Conservation (phyloP, 345 rosid genomes). For the Salix udensis region DNA sequence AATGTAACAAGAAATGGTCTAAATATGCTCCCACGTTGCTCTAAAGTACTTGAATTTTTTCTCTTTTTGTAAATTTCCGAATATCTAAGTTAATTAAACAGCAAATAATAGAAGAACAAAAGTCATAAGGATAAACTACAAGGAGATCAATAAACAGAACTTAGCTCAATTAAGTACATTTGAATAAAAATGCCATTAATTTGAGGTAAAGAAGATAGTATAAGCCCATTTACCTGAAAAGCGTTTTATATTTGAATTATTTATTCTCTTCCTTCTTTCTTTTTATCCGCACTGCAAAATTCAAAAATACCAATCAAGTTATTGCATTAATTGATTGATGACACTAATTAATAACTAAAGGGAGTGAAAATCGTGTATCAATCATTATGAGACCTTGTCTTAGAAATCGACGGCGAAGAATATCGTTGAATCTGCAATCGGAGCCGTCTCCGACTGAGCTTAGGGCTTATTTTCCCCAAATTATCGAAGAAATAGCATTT, state of each 20-base stretch:
- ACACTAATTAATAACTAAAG: background rate
- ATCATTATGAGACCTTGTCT: slow-evolving; percentile 48
- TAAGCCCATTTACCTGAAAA: slow-evolving; percentile 38
- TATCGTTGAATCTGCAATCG: slow-evolving; percentile 50
- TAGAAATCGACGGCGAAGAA: slow-evolving; percentile 76
- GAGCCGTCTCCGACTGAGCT: slow-evolving; percentile 38
- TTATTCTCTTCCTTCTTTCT: slow-evolving; percentile 36
- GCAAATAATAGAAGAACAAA: background rate
- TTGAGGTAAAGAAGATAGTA: background rate
- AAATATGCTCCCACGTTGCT: background rate
- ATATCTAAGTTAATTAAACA: slow-evolving; percentile 1
- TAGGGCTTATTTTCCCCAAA: slow-evolving; percentile 56
- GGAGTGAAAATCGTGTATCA: background rate
- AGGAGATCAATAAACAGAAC: background rate
- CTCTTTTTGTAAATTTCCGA: background rate
- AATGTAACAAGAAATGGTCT: background rate
- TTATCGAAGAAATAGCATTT: slow-evolving; percentile 83
- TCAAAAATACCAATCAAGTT: slow-evolving; percentile 2
- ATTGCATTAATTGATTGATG: background rate
- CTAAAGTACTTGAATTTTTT: background rate
- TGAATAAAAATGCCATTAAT: background rate
- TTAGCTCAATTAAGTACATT: background rate
- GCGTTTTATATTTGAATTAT: slow-evolving; percentile 30
- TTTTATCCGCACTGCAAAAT: slow-evolving; percentile 51
- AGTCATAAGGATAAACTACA: background rate